These are phyloP conservation scores for Fistulinella prunicolor DNA, from an alignment of 768 basidiomycete genomes.

Conservation along the genomic window DNA sequence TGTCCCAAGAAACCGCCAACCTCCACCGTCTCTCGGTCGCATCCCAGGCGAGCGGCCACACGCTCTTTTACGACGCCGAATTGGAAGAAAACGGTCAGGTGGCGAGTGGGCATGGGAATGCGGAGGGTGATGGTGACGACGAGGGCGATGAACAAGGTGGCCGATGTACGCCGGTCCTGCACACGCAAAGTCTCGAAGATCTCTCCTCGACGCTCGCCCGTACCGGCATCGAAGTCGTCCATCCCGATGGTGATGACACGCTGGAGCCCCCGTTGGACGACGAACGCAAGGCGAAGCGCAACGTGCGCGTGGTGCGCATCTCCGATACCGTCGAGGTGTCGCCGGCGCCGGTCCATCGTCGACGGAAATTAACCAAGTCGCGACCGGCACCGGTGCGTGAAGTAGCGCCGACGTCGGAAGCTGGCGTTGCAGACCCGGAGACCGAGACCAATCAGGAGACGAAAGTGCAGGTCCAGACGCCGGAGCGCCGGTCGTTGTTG, in stretches of 20 bases:
- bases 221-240: conserved; percentile 17
- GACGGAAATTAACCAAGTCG: conserved; percentile 24
- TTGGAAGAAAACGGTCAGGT: conserved; percentile 1
- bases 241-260: neutral
- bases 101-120: too few species aligned
- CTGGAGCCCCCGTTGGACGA: neutral
- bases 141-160: neutral
- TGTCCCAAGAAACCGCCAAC: conserved; percentile 17
- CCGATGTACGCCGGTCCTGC: neutral
- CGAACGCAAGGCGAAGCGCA: conserved; percentile 11
- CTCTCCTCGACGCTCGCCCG: conserved; percentile 19
- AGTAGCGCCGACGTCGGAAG: neutral
- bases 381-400: conserved; percentile 3
- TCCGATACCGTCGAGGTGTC: conserved; percentile 26
- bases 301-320: conserved; percentile 25
- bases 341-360: conserved; percentile 6
- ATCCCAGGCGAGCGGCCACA: conserved; percentile 27
- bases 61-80: conserved; percentile 25
- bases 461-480: neutral
- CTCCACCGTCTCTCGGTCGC: conserved; percentile 20
- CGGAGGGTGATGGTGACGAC: too few species aligned
- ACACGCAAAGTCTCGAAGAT: conserved; percentile 25
- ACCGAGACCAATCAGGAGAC: too few species aligned
- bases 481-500: conserved; percentile 22
- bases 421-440: too few species aligned